phyloP scores from a whole-genome alignment of 2,329 filamentous ascomycete species.

The Penicillium concentricum region DNA sequence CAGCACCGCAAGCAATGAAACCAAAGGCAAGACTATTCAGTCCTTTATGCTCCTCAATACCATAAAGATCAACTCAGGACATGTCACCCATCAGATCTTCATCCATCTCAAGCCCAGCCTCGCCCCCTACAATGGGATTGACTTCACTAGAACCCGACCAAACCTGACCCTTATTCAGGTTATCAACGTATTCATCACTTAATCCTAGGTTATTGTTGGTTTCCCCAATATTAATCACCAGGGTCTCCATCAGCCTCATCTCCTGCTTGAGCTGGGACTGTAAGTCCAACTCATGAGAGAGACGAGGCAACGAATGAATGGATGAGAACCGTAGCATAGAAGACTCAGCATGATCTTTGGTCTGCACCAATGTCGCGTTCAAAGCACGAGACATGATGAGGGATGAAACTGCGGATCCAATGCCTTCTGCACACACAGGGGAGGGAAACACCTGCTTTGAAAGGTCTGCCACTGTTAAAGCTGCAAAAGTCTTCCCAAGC shows the following conservation, averaged over 20 bases:
- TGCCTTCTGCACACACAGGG: conserved; percentile 24
- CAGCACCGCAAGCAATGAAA: background rate
- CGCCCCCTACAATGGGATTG: conserved; percentile 5
- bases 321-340: conserved; percentile 57
- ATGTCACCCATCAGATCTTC: conserved; percentile 44
- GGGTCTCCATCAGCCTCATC: conserved; percentile 49
- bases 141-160: conserved; percentile 25
- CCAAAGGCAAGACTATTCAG: background rate
- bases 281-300: conserved; percentile 37
- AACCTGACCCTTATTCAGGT: conserved; percentile 49
- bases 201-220: conserved; percentile 57
- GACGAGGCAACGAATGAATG: conserved; percentile 29
- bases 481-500: conserved; percentile 70
- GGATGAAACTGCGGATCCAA: conserved; percentile 37
- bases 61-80: conserved; percentile 14
- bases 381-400: conserved; percentile 54
- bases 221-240: conserved; percentile 54
- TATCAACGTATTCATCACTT: conserved; percentile 59
- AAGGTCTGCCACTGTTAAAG: conserved; percentile 56
- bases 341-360: conserved; percentile 35
- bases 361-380: conserved; percentile 51
- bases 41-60: no score
- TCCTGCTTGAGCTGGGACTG: conserved; percentile 49
- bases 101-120: conserved; percentile 31
- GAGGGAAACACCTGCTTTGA: conserved; percentile 33